Percentiles rank a stretch among this genome's conserved stretches.
Evolutionary conservation across 2,329 filamentous ascomycete species (phyloP).

Genomic region (Thielaviopsis punctulata): DNA sequence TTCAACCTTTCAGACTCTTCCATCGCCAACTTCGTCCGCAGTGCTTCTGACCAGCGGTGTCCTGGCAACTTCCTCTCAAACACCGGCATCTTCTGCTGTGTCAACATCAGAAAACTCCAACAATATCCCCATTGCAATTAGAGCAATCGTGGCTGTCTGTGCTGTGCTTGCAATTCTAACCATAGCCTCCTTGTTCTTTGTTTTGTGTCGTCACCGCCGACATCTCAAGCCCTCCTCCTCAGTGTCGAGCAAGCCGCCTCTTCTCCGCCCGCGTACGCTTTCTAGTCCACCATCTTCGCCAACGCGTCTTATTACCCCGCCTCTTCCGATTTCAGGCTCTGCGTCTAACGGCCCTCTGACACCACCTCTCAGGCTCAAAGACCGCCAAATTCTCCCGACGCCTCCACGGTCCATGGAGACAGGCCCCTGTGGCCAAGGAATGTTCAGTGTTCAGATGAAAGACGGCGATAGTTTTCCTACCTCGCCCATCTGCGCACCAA

Average conservation of each 20-base stretch:
- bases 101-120: background rate
- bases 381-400: constrained; percentile 7
- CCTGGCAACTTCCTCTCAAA: background rate
- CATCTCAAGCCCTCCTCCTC: background rate
- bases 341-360: background rate
- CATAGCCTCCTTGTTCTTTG: constrained; percentile 2
- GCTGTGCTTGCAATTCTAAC: constrained; percentile 2
- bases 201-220: constrained; percentile 3
- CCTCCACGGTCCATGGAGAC: constrained; percentile 10
- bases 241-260: constrained; percentile 1
- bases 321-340: background rate
- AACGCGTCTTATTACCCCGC: background rate
- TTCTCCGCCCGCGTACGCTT: background rate
- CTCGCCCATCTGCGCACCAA: constrained; percentile 8
- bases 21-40: background rate
- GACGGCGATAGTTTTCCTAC: constrained; percentile 4
- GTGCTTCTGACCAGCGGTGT: background rate
- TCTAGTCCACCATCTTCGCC: constrained; percentile 3
- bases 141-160: constrained; percentile 8
- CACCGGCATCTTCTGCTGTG: background rate
- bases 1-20: background rate
- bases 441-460: constrained; percentile 1
- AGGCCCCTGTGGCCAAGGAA: constrained; percentile 3
- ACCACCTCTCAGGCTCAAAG: constrained; percentile 4
- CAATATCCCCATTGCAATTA: constrained; percentile 3